These are phyloP conservation scores for Allomyces macrogynus DNA, from an alignment of 192 early-diverging fungal species.

Conservation along the genomic window DNA sequence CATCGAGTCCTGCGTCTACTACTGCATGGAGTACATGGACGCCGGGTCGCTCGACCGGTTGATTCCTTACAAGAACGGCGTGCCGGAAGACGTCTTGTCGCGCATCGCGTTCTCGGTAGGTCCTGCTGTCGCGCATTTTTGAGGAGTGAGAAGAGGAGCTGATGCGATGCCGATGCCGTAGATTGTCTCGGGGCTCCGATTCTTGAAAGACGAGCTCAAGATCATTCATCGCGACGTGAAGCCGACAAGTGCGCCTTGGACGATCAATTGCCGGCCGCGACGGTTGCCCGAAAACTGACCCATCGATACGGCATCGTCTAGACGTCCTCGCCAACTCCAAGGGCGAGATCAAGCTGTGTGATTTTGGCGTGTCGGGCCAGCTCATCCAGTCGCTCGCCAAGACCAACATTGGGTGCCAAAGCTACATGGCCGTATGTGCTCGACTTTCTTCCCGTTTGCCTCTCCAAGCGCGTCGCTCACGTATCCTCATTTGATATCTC, in stretches of 20 bases:
- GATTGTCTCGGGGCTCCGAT: constrained; percentile 65
- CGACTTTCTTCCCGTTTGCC: too few species aligned
- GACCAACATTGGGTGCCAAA: constrained; percentile 83
- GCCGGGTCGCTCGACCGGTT: constrained; percentile 75
- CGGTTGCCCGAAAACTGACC: too few species aligned
- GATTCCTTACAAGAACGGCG: constrained; percentile 40
- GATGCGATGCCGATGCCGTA: constrained; percentile 8
- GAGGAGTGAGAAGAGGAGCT: constrained; percentile 1
- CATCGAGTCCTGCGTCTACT: constrained; percentile 87
- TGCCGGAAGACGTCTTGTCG: constrained; percentile 60
- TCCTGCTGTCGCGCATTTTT: neutral
- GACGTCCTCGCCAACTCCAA: constrained; percentile 62
- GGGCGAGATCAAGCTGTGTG: constrained; percentile 86
- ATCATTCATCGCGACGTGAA: constrained; percentile 58
- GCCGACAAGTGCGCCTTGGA: neutral
- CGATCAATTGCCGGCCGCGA: neutral
- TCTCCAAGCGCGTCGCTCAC: neutral
- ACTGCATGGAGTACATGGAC: constrained; percentile 98
- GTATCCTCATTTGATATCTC: constrained; percentile 1
- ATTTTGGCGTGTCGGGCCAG: constrained; percentile 91
- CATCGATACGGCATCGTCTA: neutral
- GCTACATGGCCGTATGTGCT: constrained; percentile 69
- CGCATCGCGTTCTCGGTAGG: constrained; percentile 49
- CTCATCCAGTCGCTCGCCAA: constrained; percentile 71
- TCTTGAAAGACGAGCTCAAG: constrained; percentile 65